phyloP scores from a whole-genome alignment of 1,139 yeast species.

The Arxiozyma heterogenica region DNA sequence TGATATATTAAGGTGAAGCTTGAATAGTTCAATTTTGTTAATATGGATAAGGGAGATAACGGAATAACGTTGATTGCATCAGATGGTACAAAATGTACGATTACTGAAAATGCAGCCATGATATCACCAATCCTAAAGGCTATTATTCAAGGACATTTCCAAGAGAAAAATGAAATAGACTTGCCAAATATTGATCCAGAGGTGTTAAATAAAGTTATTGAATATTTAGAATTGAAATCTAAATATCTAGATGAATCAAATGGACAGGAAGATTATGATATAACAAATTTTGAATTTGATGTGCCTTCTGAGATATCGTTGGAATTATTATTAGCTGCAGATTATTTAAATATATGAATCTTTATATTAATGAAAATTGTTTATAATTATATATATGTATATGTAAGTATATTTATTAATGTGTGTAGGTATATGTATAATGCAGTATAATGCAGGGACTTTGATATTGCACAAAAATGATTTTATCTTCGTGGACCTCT shows the following conservation, averaged over 20 bases:
- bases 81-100: slow-evolving; percentile 58
- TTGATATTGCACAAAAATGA: not conserved
- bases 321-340: slow-evolving; percentile 86
- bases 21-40: not conserved
- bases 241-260: slow-evolving; percentile 56
- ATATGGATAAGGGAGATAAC: not conserved
- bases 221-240: slow-evolving; percentile 69
- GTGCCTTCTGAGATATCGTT: slow-evolving; percentile 92
- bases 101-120: slow-evolving; percentile 69
- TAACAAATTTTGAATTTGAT: slow-evolving; percentile 72
- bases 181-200: slow-evolving; percentile 55
- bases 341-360: slow-evolving; percentile 50
- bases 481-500: slow-evolving; percentile 40
- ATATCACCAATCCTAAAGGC: slow-evolving; percentile 74
- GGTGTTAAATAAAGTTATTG: slow-evolving; percentile 72
- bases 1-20: not conserved
- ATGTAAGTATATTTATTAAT: not conserved
- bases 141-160: slow-evolving; percentile 36
- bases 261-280: slow-evolving; percentile 37
- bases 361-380: not conserved
- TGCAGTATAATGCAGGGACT: not conserved
- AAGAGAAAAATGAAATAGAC: slow-evolving; percentile 34
- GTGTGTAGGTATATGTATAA: not conserved
- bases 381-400: not conserved
- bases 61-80: slow-evolving; percentile 61